A percentile compares a stretch with the other conserved stretches of the same genome.
phyloP scores from a whole-genome alignment of 495 filamentous ascomycete genomes.

The Podospora anserina region DNA sequence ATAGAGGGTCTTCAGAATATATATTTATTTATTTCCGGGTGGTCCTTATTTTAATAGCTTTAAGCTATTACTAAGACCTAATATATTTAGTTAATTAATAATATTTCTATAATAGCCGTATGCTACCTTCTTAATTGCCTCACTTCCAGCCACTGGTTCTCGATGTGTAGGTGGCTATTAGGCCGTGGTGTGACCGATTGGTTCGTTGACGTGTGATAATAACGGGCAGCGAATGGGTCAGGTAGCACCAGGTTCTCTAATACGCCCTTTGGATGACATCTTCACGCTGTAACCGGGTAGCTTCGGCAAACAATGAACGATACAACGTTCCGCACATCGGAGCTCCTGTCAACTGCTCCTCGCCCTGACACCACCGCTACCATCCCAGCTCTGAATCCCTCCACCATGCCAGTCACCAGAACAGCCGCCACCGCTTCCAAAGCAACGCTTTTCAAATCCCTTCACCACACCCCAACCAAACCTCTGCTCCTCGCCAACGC shows the following conservation, averaged over 20 bases:
- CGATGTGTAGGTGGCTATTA: too few relatives aligned
- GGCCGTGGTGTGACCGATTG: too few relatives aligned
- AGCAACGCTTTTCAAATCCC: neutral
- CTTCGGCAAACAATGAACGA: neutral
- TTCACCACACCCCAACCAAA: constrained; percentile 27
- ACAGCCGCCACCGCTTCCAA: neutral
- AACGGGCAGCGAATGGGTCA: too few relatives aligned
- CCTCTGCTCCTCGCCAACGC: constrained; percentile 54
- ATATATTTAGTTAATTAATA: too few relatives aligned
- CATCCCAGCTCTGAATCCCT: neutral
- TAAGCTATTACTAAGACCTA: too few relatives aligned
- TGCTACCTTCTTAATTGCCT: too few relatives aligned
- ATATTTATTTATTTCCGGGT: too few relatives aligned
- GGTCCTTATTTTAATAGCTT: too few relatives aligned
- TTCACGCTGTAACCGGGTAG: neutral
- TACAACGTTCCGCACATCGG: neutral
- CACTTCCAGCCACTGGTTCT: too few relatives aligned
- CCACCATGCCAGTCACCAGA: neutral
- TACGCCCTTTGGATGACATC: neutral
- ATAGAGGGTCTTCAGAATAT: too few relatives aligned
- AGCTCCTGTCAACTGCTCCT: neutral
- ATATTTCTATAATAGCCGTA: too few relatives aligned
- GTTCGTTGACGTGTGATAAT: too few relatives aligned
- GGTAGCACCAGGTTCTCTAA: neutral
- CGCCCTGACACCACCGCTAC: neutral